A percentile compares a stretch with the other conserved stretches of the same genome.
These are phyloP conservation scores for Orbilia quercus DNA, from an alignment of 2,329 filamentous ascomycete genomes.

Conservation along the genomic window DNA sequence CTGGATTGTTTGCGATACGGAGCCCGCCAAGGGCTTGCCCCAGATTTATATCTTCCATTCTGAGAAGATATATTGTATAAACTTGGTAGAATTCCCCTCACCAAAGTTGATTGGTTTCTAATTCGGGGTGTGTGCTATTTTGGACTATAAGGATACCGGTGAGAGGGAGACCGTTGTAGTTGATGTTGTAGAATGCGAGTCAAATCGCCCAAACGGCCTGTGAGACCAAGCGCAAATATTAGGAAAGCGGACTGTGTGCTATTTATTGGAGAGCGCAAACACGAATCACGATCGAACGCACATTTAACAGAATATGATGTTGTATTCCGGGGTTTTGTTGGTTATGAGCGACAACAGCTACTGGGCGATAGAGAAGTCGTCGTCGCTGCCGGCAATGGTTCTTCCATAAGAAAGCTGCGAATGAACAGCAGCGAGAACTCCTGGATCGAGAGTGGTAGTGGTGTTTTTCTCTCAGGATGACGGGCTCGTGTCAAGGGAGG, in stretches of 20 bases:
- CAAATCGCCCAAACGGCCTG: constrained; percentile 42
- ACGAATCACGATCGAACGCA: constrained; percentile 13
- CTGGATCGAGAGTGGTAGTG: constrained; percentile 1
- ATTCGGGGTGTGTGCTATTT: background rate
- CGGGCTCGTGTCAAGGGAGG: background rate
- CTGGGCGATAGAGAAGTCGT: constrained; percentile 17
- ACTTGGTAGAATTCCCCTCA: background rate
- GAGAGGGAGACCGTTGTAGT: constrained; percentile 2
- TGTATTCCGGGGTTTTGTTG: constrained; percentile 15
- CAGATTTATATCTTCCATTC: constrained; percentile 93
- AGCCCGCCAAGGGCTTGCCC: constrained; percentile 92
- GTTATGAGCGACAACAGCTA: constrained; percentile 17
- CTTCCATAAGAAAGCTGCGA: constrained; percentile 46
- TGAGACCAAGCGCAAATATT: constrained; percentile 10
- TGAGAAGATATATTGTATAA: background rate
- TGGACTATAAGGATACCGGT: constrained; percentile 5
- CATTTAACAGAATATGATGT: constrained; percentile 18
- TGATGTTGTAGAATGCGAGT: constrained; percentile 34
- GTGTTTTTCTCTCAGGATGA: constrained; percentile 19
- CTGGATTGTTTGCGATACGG: constrained; percentile 89
- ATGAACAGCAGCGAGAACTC: background rate
- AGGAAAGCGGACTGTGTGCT: background rate
- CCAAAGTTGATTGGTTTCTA: background rate
- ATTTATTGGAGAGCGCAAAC: background rate
- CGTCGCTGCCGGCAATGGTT: constrained; percentile 20